phyloP scores from a whole-genome alignment of 306 rosid genomes.

The Dryas octopetala region DNA sequence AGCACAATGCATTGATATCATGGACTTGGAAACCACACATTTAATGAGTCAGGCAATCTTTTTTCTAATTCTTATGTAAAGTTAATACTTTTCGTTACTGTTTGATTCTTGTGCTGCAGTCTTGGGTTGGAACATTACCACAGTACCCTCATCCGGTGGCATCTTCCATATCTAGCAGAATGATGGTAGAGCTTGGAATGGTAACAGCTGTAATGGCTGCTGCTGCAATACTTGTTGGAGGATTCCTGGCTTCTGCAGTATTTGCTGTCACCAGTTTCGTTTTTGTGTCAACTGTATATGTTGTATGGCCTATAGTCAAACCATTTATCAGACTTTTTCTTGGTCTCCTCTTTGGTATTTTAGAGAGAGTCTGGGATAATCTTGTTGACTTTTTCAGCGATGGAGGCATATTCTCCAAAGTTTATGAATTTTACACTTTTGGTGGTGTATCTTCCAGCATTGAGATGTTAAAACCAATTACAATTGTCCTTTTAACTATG shows the following conservation, averaged over 20 bases:
- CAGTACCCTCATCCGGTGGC: constrained; percentile 90
- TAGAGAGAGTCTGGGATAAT: constrained; percentile 75
- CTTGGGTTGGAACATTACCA: constrained; percentile 71
- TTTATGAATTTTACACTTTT: constrained; percentile 58
- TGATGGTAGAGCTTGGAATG: constrained; percentile 76
- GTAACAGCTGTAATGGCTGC: constrained; percentile 59
- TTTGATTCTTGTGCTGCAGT: constrained; percentile 51
- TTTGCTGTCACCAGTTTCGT: constrained; percentile 78
- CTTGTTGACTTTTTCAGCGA: constrained; percentile 54
- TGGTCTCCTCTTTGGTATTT: constrained; percentile 52
- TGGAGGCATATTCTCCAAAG: constrained; percentile 69
- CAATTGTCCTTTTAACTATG: constrained; percentile 76
- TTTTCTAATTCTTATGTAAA: constrained; percentile 21
- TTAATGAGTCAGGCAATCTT: constrained; percentile 2
- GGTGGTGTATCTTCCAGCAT: constrained; percentile 78
- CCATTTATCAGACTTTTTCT: constrained; percentile 66
- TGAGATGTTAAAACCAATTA: constrained; percentile 53
- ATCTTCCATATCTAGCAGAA: constrained; percentile 86
- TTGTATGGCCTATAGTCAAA: constrained; percentile 74
- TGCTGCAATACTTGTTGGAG: constrained; percentile 74
- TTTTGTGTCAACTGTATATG: constrained; percentile 55
- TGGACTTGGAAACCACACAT: neutral
- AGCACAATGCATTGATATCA: neutral
- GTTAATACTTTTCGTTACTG: constrained; percentile 13
- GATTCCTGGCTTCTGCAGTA: constrained; percentile 80